These are phyloP conservation scores for Debaryomycetaceae sp. DNA, from an alignment of 1,139 yeast species.

Conservation along the genomic window DNA sequence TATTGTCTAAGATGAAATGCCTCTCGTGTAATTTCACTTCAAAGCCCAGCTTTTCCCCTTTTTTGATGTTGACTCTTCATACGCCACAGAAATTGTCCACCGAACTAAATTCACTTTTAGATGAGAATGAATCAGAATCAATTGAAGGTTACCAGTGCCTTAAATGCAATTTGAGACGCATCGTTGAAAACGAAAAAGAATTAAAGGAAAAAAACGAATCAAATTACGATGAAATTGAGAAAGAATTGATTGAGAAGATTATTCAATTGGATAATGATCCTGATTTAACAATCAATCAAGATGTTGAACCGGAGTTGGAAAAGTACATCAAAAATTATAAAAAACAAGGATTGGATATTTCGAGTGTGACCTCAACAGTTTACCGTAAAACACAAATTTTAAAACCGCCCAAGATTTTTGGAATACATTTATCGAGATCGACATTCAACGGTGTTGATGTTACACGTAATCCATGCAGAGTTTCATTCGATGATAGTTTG, in stretches of 20 bases:
- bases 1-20: slow-evolving; percentile 68
- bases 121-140: slow-evolving; percentile 60
- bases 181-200: slow-evolving; percentile 34
- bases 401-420: slow-evolving; percentile 66
- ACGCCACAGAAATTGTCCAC: slow-evolving; percentile 61
- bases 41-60: slow-evolving; percentile 56
- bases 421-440: slow-evolving; percentile 81
- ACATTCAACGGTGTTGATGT: slow-evolving; percentile 69
- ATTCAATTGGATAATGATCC: slow-evolving; percentile 25
- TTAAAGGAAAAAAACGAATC: slow-evolving; percentile 10
- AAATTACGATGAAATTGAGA: slow-evolving; percentile 13
- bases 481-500: slow-evolving; percentile 58
- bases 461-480: slow-evolving; percentile 73
- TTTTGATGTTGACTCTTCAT: slow-evolving; percentile 69
- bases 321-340: slow-evolving; percentile 45
- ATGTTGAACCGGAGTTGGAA: slow-evolving; percentile 44
- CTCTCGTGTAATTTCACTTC: slow-evolving; percentile 63
- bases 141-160: slow-evolving; percentile 82
- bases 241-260: slow-evolving; percentile 22
- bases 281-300: slow-evolving; percentile 57
- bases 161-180: slow-evolving; percentile 56
- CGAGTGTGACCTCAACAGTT: slow-evolving; percentile 58
- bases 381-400: slow-evolving; percentile 60
- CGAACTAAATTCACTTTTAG: slow-evolving; percentile 52
- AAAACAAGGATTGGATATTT: slow-evolving; percentile 41